Conservation (phyloP, 1,284 basidiomycete genomes). For the Pyrrhoderma noxium region DNA sequence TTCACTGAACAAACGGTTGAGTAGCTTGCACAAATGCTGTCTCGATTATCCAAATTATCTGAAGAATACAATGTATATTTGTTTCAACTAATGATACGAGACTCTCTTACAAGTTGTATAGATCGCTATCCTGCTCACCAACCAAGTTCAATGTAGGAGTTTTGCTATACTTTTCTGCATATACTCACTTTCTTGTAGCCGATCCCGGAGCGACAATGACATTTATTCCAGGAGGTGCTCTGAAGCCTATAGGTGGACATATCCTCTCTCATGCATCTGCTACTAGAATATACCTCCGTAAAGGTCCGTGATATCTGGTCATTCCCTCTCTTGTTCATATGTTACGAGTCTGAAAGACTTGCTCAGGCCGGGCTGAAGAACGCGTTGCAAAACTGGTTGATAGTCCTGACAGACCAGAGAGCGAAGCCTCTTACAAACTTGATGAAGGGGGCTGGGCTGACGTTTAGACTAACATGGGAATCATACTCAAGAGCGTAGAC, state of each 20-base stretch:
- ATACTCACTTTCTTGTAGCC: slow-evolving; percentile 37
- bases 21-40: slow-evolving; percentile 78
- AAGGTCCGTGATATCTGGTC: slow-evolving; percentile 44
- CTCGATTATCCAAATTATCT: slow-evolving; percentile 82
- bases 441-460: slow-evolving; percentile 83
- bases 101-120: slow-evolving; percentile 30
- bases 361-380: slow-evolving; percentile 81
- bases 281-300: slow-evolving; percentile 78
- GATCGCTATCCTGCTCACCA: slow-evolving; percentile 83
- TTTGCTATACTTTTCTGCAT: not conserved
- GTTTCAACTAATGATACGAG: not conserved
- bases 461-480: slow-evolving; percentile 28
- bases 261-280: slow-evolving; percentile 83
- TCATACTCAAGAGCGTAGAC: too few relatives aligned
- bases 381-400: slow-evolving; percentile 93
- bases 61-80: slow-evolving; percentile 75
- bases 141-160: slow-evolving; percentile 79
- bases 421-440: slow-evolving; percentile 86
- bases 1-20: not conserved
- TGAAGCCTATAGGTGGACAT: slow-evolving; percentile 84
- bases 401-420: slow-evolving; percentile 87
- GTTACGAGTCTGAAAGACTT: not conserved
- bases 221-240: slow-evolving; percentile 82
- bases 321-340: not conserved
- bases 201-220: slow-evolving; percentile 93